Conservation (phyloP, 768 basidiomycete genomes). For the Podaxis sp. region DNA sequence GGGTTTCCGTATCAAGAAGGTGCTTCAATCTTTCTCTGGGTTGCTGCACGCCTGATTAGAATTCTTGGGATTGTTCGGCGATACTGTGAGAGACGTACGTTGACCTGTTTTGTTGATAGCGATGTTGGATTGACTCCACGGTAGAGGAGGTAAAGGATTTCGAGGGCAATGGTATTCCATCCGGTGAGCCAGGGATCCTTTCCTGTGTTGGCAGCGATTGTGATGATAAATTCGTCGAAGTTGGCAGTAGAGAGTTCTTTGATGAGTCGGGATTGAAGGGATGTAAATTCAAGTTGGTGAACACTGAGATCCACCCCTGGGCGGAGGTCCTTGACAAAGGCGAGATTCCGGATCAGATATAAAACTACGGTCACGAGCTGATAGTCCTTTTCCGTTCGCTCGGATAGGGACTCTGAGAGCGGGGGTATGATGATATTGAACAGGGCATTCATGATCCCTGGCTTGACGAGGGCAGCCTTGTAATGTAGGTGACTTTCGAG, state of each 20-base stretch:
- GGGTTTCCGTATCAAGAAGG: conserved; percentile 75
- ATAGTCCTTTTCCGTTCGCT: conserved; percentile 74
- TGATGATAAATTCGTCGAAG: conserved; percentile 74
- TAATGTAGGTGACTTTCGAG: conserved; percentile 79
- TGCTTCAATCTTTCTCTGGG: conserved; percentile 62
- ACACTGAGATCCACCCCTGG: conserved; percentile 67
- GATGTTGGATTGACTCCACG: conserved; percentile 67
- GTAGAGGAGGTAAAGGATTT: conserved; percentile 90
- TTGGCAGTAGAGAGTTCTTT: conserved; percentile 65
- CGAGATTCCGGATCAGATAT: conserved; percentile 89
- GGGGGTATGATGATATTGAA: conserved; percentile 77
- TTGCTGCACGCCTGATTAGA: conserved; percentile 42
- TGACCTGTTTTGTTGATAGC: conserved; percentile 54
- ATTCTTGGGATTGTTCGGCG: conserved; percentile 7
- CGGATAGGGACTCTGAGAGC: conserved; percentile 62
- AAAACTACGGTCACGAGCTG: conserved; percentile 87
- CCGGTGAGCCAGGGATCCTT: conserved; percentile 76
- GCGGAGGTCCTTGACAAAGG: conserved; percentile 76
- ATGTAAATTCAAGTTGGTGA: conserved; percentile 75
- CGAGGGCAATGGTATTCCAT: conserved; percentile 88
- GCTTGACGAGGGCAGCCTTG: conserved; percentile 73
- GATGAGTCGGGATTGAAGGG: conserved; percentile 76
- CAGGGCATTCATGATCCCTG: conserved; percentile 65
- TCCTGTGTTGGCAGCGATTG: conserved; percentile 75
- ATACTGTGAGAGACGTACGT: conserved; percentile 37